A percentile compares a stretch with the other conserved stretches of the same genome.
Evolutionary conservation across 2,329 filamentous ascomycete genomes (phyloP).

Genomic region (Aspergillus thermomutatus): DNA sequence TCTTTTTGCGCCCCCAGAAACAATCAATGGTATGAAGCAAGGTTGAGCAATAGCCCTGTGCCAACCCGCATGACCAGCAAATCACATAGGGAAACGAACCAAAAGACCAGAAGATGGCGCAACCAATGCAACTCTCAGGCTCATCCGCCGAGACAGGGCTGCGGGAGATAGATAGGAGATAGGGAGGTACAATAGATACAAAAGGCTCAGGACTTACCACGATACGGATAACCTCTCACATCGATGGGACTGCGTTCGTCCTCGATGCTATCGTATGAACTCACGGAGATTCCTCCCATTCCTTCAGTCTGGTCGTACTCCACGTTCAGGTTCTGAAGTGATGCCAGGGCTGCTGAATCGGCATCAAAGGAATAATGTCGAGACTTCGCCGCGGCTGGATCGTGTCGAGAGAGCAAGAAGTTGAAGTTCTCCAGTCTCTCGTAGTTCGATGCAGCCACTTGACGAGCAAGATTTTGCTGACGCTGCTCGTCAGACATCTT

Average conservation of each 20-base stretch:
- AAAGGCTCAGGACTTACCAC: constrained; percentile 32
- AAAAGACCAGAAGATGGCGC: constrained; percentile 29
- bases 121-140: constrained; percentile 30
- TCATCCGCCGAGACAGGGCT: constrained; percentile 8
- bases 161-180: not conserved
- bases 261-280: constrained; percentile 41
- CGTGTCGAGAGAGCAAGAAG: constrained; percentile 32
- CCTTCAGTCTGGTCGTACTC: constrained; percentile 41
- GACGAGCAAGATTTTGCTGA: constrained; percentile 18
- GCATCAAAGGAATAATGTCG: constrained; percentile 40
- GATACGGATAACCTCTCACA: constrained; percentile 38
- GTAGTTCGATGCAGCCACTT: constrained; percentile 22
- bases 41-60: constrained; percentile 8
- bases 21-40: not conserved
- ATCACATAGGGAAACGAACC: constrained; percentile 23
- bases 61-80: constrained; percentile 11
- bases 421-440: constrained; percentile 38
- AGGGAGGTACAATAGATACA: not conserved
- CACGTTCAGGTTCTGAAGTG: constrained; percentile 32
- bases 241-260: constrained; percentile 38
- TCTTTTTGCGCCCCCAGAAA: not conserved
- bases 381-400: constrained; percentile 27
- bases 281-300: constrained; percentile 40
- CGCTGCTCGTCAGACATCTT: constrained; percentile 33
- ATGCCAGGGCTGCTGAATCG: constrained; percentile 29